Base-by-base conservation (phyloP, 2,329 filamentous ascomycete genomes). In the Metarhizium humberi region DNA sequence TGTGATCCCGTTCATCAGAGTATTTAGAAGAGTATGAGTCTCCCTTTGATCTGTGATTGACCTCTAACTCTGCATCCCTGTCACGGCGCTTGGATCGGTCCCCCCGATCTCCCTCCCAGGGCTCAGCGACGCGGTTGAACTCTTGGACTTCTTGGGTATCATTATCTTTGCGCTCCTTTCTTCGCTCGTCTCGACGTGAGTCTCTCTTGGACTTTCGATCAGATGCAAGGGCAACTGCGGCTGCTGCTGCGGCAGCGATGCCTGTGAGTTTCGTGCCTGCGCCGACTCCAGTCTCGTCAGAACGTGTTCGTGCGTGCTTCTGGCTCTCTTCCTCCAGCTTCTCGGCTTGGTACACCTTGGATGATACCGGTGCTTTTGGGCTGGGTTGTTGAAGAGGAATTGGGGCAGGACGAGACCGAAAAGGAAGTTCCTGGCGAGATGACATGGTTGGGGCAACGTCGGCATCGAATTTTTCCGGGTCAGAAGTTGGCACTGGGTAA, bases 361-460 rank as follows among this genome's bases (percentile, higher is more conserved):
- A 80, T 42, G 85, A 85, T 3, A 95, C 83, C 0, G 88, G 89
- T 2, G 80, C 77, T 56, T 89, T 80, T 2, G 92, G 92, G 62
- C 91, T 86, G 2, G 92, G 92, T 63, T 95, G 90, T 67, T 94
- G 87, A n/a, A 96, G 76, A 11, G 85, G 84, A 36, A 90, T 78
- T 0, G 82, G 76, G 6, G 75, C 81, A 5, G 85, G 80, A 46
- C 81, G 77, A 16, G 70, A 66, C 18, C 68, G 71, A 25, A 71
- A 67, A 3, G 74, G 66, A 7, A 73, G 64, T 47, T 74, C 71
- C 54, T 71, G 68, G 42, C 67, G 69, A 50, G 69, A 69, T 16
- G 75, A 75, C 14, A 75, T 67, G n/a, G 75, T 65, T 42, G 82
- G 80, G 25, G 72, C 74, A 36, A 76, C 75, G 30, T 70, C 72